These are phyloP conservation scores for Aspergillus amoenus DNA, from an alignment of 2,329 filamentous ascomycete species.

Conservation along the genomic window DNA sequence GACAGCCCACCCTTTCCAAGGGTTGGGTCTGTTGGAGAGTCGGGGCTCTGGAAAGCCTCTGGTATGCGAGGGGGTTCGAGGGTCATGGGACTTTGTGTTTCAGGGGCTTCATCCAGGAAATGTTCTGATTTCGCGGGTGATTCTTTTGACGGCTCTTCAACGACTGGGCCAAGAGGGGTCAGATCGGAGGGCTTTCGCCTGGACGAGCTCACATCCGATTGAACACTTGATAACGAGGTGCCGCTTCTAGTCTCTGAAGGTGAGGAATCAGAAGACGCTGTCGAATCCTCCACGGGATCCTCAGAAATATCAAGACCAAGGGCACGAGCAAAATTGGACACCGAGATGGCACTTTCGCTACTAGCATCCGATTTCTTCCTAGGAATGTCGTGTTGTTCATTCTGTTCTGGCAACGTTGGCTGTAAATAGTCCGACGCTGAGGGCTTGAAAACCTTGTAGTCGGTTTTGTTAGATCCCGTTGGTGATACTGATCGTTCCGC, in stretches of 20 bases:
- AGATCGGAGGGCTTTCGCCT: slow-evolving; percentile 32
- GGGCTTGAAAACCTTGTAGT: slow-evolving; percentile 24
- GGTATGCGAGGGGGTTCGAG: slow-evolving; percentile 33
- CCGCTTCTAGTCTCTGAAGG: slow-evolving; percentile 59
- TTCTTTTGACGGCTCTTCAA: slow-evolving; percentile 53
- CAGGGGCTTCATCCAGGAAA: slow-evolving; percentile 37
- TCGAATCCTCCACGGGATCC: slow-evolving; percentile 63
- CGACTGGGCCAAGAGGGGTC: slow-evolving; percentile 52
- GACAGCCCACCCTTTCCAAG: slow-evolving; percentile 40
- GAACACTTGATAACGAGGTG: slow-evolving; percentile 63
- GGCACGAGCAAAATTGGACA: slow-evolving; percentile 41
- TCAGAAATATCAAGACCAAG: slow-evolving; percentile 58
- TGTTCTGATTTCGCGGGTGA: slow-evolving; percentile 13
- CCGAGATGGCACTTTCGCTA: slow-evolving; percentile 32
- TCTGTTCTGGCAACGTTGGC: slow-evolving; percentile 13
- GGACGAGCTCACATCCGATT: slow-evolving; percentile 39
- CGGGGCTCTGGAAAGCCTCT: slow-evolving; percentile 35
- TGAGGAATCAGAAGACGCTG: slow-evolving; percentile 64
- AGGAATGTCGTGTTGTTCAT: slow-evolving; percentile 8
- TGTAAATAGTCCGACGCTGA: slow-evolving; percentile 20
- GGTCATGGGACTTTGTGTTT: slow-evolving; percentile 23
- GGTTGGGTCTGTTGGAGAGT: slow-evolving; percentile 51
- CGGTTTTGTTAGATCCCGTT: slow-evolving; percentile 7
- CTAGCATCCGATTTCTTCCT: slow-evolving; percentile 31
- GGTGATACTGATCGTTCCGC: slow-evolving; percentile 19